These are phyloP conservation scores for Diversispora eburnea DNA, from an alignment of 192 early-diverging fungal species.

Conservation along the genomic window DNA sequence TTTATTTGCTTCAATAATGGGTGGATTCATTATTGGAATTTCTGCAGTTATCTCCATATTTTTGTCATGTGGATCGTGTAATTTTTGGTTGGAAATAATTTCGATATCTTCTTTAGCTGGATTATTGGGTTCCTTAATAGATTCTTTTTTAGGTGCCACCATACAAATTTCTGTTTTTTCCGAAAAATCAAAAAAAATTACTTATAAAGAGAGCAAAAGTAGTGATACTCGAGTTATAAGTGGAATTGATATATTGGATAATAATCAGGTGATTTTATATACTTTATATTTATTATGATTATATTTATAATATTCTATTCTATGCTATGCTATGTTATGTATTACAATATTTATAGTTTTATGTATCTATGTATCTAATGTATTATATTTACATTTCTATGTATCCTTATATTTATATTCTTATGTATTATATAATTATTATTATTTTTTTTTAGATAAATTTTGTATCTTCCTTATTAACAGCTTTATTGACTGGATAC, in stretches of 20 bases:
- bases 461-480: too few species aligned
- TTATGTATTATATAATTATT: too few species aligned
- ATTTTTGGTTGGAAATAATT: constrained; percentile 44
- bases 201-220: constrained; percentile 39
- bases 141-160: constrained; percentile 85
- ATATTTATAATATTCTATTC: background rate
- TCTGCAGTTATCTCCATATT: constrained; percentile 49
- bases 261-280: constrained; percentile 62
- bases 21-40: constrained; percentile 69
- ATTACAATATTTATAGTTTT: too few species aligned
- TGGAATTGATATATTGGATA: constrained; percentile 71
- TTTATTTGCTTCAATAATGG: constrained; percentile 69
- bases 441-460: too few species aligned
- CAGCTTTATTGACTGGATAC: too few species aligned
- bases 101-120: constrained; percentile 62
- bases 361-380: too few species aligned
- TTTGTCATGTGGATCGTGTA: constrained; percentile 44
- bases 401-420: too few species aligned
- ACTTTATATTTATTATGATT: background rate
- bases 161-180: constrained; percentile 73
- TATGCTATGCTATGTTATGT: too few species aligned
- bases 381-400: too few species aligned
- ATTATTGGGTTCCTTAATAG: constrained; percentile 74
- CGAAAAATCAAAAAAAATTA: constrained; percentile 55
- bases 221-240: constrained; percentile 52